These are phyloP conservation scores for Fusarium xyrophilum DNA, from an alignment of 2,329 filamentous ascomycete genomes.

Conservation along the genomic window DNA sequence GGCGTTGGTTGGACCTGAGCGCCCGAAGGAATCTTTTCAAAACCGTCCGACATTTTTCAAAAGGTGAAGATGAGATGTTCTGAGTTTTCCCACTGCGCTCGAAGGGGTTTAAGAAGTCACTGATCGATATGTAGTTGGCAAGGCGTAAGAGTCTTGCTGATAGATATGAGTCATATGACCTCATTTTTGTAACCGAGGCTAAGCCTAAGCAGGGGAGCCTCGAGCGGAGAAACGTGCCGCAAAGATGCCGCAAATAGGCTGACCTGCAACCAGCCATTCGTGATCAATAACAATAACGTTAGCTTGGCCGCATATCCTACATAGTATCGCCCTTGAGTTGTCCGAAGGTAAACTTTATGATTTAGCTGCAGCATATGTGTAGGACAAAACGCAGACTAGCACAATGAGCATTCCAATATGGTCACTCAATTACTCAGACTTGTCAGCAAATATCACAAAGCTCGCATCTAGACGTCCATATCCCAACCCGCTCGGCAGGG, in stretches of 20 bases:
- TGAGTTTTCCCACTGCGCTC: fast-evolving
- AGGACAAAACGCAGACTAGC: too few species aligned
- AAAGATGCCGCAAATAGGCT: not conserved
- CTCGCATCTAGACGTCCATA: too few species aligned
- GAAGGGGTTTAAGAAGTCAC: not conserved
- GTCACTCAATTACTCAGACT: too few species aligned
- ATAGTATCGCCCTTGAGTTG: too few species aligned
- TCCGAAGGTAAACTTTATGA: too few species aligned
- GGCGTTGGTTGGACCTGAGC: not conserved
- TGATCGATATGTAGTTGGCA: not conserved
- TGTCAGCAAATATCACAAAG: too few species aligned
- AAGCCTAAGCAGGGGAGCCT: not conserved
- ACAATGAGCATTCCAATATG: too few species aligned
- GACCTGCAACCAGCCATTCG: too few species aligned
- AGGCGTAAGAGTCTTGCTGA: not conserved
- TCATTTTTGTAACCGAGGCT: not conserved
- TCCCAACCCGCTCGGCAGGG: too few species aligned
- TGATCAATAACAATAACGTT: too few species aligned
- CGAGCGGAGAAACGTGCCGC: not conserved
- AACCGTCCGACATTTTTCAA: not conserved
- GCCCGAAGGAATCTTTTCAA: not conserved
- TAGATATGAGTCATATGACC: not conserved
- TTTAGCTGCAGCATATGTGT: too few species aligned
- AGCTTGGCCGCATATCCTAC: too few species aligned
- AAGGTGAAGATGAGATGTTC: fast-evolving